Conservation (phyloP, 768 basidiomycete species). For the Auriculariales sp. region DNA sequence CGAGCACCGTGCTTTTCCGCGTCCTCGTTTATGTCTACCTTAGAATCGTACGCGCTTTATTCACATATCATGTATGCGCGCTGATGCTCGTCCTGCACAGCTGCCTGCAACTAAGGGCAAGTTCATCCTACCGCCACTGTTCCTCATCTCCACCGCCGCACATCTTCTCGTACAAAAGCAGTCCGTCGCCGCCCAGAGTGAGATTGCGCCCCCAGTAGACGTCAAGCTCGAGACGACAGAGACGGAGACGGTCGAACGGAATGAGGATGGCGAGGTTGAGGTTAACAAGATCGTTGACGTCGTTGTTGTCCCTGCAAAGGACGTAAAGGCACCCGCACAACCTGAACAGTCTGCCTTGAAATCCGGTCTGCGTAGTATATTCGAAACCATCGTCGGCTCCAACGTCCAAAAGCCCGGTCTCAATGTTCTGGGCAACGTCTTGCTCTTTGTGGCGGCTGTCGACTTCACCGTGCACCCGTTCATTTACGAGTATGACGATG, state of each 20-base stretch:
- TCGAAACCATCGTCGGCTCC: background rate
- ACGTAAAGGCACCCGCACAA: no score
- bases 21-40: conserved; percentile 33
- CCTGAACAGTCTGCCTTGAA: no score
- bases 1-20: conserved; percentile 21
- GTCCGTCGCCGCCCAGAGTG: conserved; percentile 5
- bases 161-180: conserved; percentile 6
- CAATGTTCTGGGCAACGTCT: conserved; percentile 22
- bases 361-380: no score
- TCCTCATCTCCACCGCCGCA: conserved; percentile 13
- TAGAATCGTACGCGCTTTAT: conserved; percentile 25
- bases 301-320: no score
- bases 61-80: background rate
- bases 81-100: conserved; percentile 12
- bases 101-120: conserved; percentile 25
- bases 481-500: conserved; percentile 35
- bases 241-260: background rate
- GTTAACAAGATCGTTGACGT: background rate
- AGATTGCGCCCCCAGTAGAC: background rate
- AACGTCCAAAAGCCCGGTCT: background rate
- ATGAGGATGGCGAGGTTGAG: background rate
- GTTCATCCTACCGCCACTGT: conserved; percentile 16
- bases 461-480: conserved; percentile 46
- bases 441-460: conserved; percentile 19
- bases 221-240: background rate